Conservation (phyloP, 768 basidiomycete species). For the Tylopilus plumbeoviolaceoides region DNA sequence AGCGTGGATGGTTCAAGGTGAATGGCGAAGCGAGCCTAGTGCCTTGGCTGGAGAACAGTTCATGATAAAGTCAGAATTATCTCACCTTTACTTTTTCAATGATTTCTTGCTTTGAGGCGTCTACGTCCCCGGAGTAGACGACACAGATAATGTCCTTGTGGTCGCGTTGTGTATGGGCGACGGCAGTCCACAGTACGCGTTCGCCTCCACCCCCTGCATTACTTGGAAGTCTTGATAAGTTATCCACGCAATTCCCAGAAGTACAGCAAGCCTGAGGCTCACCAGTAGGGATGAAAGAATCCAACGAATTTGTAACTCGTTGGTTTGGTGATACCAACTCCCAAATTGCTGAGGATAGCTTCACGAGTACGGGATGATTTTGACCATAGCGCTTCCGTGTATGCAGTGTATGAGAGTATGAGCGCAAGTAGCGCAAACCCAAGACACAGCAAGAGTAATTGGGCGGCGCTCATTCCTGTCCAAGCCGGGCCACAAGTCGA, state of each 20-base stretch:
- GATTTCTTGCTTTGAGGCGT: constrained; percentile 76
- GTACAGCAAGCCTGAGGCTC: neutral
- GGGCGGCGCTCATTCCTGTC: constrained; percentile 9
- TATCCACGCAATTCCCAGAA: neutral
- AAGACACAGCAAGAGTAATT: constrained; percentile 14
- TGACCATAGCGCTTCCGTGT: constrained; percentile 22
- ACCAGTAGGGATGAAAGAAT: constrained; percentile 98
- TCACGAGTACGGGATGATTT: constrained; percentile 19
- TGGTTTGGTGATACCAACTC: neutral
- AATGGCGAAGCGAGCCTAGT: constrained; percentile 79
- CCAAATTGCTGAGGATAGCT: constrained; percentile 20
- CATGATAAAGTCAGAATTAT: neutral
- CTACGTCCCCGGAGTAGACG: constrained; percentile 87
- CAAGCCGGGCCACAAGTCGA: neutral
- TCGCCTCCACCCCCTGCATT: constrained; percentile 98
- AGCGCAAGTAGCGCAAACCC: constrained; percentile 6
- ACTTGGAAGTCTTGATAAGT: constrained; percentile 45
- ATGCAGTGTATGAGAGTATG: constrained; percentile 21
- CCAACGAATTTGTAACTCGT: constrained; percentile 50
- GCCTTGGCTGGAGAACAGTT: neutral
- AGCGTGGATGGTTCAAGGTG: constrained; percentile 57
- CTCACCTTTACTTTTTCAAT: constrained; percentile 75
- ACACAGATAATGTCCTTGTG: constrained; percentile 65
- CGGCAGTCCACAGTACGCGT: constrained; percentile 90
- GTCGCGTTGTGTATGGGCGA: constrained; percentile 67